Evolutionary conservation across 2,329 filamentous ascomycete genomes (phyloP).

Genomic region (Colletotrichum musicola): DNA sequence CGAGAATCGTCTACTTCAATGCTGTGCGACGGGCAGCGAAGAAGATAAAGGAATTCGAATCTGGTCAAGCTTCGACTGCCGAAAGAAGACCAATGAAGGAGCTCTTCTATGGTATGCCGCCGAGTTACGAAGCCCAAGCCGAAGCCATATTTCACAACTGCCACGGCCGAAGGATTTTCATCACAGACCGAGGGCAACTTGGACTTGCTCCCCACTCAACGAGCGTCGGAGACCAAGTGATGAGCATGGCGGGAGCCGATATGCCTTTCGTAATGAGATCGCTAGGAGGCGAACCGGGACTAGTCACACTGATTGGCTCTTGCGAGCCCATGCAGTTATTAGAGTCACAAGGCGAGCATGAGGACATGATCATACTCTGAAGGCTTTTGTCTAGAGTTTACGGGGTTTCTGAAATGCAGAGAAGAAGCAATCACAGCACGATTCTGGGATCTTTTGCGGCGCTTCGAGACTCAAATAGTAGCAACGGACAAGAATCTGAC

Average conservation of each 20-base stretch:
- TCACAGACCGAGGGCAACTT: not conserved
- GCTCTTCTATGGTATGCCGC: not conserved
- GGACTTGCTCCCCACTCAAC: not conserved
- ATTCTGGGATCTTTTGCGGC: no score
- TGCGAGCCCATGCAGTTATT: not conserved
- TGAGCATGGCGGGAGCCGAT: not conserved
- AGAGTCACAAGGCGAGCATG: not conserved
- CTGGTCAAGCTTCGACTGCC: not conserved
- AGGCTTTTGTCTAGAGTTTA: no score
- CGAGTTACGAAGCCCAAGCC: not conserved
- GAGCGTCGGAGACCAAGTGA: not conserved
- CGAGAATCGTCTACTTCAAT: no score
- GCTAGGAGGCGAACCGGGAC: not conserved
- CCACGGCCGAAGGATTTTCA: not conserved
- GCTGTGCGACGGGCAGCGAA: no score
- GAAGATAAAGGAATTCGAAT: no score
- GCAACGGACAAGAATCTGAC: no score
- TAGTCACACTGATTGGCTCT: not conserved
- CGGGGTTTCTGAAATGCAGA: no score
- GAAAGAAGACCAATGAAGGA: not conserved
- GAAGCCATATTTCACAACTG: not conserved
- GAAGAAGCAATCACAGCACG: no score
- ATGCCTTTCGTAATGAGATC: not conserved
- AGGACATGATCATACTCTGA: not conserved
- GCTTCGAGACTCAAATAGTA: no score